Evolutionary conservation across 2,329 filamentous ascomycete species (phyloP).

Genomic region (Pyrenochaeta sp.): DNA sequence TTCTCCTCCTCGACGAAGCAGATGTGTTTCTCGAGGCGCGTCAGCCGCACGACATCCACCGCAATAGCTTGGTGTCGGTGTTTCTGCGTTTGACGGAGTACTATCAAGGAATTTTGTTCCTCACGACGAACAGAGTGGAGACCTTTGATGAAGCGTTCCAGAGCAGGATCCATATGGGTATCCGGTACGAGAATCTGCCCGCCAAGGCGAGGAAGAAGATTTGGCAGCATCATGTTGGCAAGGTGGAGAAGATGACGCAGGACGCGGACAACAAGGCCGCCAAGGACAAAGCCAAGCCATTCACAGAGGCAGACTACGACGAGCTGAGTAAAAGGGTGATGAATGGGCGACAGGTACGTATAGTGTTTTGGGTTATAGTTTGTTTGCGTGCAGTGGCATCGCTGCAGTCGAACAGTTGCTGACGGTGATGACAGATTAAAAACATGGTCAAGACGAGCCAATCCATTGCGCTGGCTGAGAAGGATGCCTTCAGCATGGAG

Average conservation of each 20-base stretch:
- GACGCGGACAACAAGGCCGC: constrained; percentile 69
- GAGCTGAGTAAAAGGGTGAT: constrained; percentile 72
- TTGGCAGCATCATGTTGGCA: constrained; percentile 84
- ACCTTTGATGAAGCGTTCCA: constrained; percentile 94
- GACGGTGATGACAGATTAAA: constrained; percentile 72
- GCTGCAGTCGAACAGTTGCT: constrained; percentile 5
- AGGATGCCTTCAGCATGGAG: constrained; percentile 74
- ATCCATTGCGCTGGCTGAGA: constrained; percentile 80
- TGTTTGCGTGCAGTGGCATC: neutral
- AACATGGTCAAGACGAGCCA: constrained; percentile 86
- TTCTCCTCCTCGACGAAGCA: constrained; percentile 83
- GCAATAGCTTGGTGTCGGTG: constrained; percentile 85
- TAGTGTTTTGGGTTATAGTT: neutral
- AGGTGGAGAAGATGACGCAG: constrained; percentile 62
- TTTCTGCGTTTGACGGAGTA: constrained; percentile 89
- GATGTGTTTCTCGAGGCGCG: constrained; percentile 73
- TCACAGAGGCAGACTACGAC: constrained; percentile 73
- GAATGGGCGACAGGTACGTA: constrained; percentile 70
- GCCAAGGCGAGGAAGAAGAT: constrained; percentile 77
- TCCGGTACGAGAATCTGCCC: constrained; percentile 80
- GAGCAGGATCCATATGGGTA: constrained; percentile 83
- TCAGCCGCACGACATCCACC: constrained; percentile 82
- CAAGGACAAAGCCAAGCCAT: constrained; percentile 53
- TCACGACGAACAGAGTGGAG: constrained; percentile 88
- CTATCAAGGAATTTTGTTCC: constrained; percentile 88